A percentile compares a stretch with the other conserved stretches of the same genome.
phyloP scores from a whole-genome alignment of 1,284 basidiomycete species.

The Jaminaea rosea region DNA sequence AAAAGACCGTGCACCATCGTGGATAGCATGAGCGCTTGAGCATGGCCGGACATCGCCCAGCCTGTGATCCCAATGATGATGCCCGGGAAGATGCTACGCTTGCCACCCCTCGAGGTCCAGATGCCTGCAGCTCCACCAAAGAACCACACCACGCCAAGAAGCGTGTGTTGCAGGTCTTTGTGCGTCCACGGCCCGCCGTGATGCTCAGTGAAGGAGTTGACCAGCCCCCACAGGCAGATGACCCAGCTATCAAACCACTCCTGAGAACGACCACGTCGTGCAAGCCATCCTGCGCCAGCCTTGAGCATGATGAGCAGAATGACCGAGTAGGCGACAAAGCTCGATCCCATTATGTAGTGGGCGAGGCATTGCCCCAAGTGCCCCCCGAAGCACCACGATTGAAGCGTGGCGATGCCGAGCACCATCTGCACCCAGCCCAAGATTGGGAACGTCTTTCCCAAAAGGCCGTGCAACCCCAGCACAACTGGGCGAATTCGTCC shows the following conservation, averaged over 20 bases:
- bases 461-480: slow-evolving; percentile 64
- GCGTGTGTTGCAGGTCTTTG: slow-evolving; percentile 91
- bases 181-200: slow-evolving; percentile 53
- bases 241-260: slow-evolving; percentile 87
- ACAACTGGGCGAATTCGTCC: slow-evolving; percentile 64
- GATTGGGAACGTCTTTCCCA: slow-evolving; percentile 78
- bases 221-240: slow-evolving; percentile 69
- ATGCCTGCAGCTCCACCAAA: slow-evolving; percentile 80
- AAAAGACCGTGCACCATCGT: slow-evolving; percentile 70
- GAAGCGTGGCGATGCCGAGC: slow-evolving; percentile 48
- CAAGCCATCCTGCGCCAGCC: slow-evolving; percentile 73
- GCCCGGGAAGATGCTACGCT: slow-evolving; percentile 72
- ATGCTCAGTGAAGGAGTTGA: slow-evolving; percentile 84
- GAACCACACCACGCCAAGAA: slow-evolving; percentile 59
- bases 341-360: slow-evolving; percentile 57
- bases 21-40: slow-evolving; percentile 55
- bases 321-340: slow-evolving; percentile 66
- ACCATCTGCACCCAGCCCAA: slow-evolving; percentile 57
- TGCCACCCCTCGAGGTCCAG: slow-evolving; percentile 71
- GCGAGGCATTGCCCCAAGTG: slow-evolving; percentile 54
- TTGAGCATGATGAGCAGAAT: slow-evolving; percentile 75
- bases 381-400: slow-evolving; percentile 61
- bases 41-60: slow-evolving; percentile 88
- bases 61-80: slow-evolving; percentile 64
- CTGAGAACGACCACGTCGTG: slow-evolving; percentile 54